Percentiles rank a stretch among this genome's conserved stretches.
These are phyloP conservation scores for Ganoderma leucocontextum DNA, from an alignment of 1,284 basidiomycete species.

Conservation along the genomic window DNA sequence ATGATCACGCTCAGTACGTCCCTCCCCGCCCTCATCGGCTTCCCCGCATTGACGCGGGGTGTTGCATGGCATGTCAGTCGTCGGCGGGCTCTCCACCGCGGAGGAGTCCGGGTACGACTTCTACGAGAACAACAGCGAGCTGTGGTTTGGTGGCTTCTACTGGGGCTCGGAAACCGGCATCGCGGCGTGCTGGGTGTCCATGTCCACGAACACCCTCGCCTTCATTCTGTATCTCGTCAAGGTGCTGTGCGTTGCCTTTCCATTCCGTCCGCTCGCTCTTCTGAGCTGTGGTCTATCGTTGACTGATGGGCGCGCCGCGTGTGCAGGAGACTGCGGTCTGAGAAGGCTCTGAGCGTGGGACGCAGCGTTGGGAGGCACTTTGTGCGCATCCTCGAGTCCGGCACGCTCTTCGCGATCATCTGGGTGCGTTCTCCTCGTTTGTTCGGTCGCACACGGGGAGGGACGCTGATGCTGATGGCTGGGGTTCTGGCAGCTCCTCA, in stretches of 20 bases:
- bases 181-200: background rate
- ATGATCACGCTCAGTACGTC: background rate
- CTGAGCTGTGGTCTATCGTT: too few relatives aligned
- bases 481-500: background rate
- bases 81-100: background rate
- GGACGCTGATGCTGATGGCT: background rate
- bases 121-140: background rate
- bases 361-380: background rate
- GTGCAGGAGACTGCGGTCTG: background rate
- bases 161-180: background rate
- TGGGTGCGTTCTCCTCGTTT: background rate
- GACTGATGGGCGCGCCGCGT: background rate
- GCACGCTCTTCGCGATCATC: conserved; percentile 3
- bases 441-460: background rate
- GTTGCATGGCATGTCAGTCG: too few relatives aligned
- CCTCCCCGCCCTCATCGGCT: too few relatives aligned
- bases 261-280: background rate
- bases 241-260: background rate
- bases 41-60: too few relatives aligned
- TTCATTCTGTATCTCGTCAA: conserved; percentile 11
- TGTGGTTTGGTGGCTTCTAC: conserved; percentile 1
- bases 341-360: background rate
- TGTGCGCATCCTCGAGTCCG: conserved; percentile 5
- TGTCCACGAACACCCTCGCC: background rate
- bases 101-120: background rate